Conservation (phyloP, 2,329 filamentous ascomycete genomes). For the Coniochaeta ligniaria region DNA sequence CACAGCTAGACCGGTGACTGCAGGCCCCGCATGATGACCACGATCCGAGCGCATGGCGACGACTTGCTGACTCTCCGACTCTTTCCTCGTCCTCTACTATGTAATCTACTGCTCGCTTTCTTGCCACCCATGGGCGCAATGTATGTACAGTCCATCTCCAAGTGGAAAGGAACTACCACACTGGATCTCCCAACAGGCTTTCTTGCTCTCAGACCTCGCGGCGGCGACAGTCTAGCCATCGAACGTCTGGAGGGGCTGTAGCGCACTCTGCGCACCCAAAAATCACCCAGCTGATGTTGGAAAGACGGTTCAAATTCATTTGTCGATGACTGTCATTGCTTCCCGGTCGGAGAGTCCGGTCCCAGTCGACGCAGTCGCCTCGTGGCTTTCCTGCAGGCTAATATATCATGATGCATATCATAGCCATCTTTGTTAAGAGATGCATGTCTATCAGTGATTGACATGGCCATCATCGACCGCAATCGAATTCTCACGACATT, state of each 20-base stretch:
- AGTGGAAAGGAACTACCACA: not conserved
- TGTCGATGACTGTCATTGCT: not conserved
- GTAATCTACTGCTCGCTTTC: not conserved
- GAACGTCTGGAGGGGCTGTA: not conserved
- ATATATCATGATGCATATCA: not conserved
- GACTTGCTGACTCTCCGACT: too few relatives aligned
- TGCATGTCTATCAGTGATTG: not conserved
- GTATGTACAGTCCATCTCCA: not conserved
- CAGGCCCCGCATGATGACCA: constrained; percentile 1
- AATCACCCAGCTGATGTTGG: not conserved
- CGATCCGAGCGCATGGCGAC: constrained; percentile 2
- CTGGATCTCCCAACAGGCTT: not conserved
- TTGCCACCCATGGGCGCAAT: constrained; percentile 1
- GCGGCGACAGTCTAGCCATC: not conserved
- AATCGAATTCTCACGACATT: not conserved
- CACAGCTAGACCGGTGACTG: not conserved
- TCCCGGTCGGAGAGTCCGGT: not conserved
- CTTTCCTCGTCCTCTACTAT: too few relatives aligned
- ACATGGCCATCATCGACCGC: not conserved
- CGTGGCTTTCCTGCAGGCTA: not conserved
- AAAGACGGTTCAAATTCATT: too few relatives aligned
- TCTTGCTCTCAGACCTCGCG: not conserved
- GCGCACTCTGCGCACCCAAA: too few relatives aligned
- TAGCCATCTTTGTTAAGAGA: not conserved
- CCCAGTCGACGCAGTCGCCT: not conserved